Base-by-base conservation (phyloP, 805 yeast species). In the Nakazawaea anatomiae region DNA sequence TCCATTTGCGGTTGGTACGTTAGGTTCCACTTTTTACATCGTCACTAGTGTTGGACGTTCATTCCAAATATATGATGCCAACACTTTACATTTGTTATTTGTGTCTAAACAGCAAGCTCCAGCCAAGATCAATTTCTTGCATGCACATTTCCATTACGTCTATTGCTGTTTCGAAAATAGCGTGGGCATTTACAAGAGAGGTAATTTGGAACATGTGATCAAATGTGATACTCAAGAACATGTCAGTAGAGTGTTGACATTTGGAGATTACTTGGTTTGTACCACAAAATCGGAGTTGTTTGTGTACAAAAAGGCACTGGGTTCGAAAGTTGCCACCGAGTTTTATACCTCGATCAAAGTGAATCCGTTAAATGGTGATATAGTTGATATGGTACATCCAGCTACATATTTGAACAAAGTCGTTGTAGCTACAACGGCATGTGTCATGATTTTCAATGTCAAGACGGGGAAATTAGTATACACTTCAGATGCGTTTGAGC, bases 381-480 rank as follows among this genome's bases (percentile, higher is more conserved):
- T 94, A 14, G 83, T 85, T 9, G 84, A 82, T 42, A 57, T 87
- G 18, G 60, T 80, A 9, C 99, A 94, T 65, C 85, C 92, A 46
- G 91, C 97, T 32, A 92, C 99, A 0, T 91, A 92, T 63, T 67
- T 95, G 61, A 94, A 94, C 72, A 94, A 94, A 63, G 71, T 95
- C 30, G 84, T 87, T 1, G 82, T 92, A 32, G 88, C 91, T n/a
- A 88, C 97, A 1, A 73, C 83, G 4, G 66, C 77, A 2, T 75
- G 78, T 44, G 52, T 91, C 11, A 65, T 80, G 47, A 69, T 95
- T 30, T 78, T 76, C 67, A 95, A 94, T 61, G 72, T 91, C 50
- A 79, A 89, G 59, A 81, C 96, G 0, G 90, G 89, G 1, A 89
- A 85, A 64, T 60, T 83, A 29, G 58, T 94, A 28, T 87, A 66